These are phyloP conservation scores for Aspergillus coremiiformis DNA, from an alignment of 495 filamentous ascomycete genomes.

Conservation along the genomic window DNA sequence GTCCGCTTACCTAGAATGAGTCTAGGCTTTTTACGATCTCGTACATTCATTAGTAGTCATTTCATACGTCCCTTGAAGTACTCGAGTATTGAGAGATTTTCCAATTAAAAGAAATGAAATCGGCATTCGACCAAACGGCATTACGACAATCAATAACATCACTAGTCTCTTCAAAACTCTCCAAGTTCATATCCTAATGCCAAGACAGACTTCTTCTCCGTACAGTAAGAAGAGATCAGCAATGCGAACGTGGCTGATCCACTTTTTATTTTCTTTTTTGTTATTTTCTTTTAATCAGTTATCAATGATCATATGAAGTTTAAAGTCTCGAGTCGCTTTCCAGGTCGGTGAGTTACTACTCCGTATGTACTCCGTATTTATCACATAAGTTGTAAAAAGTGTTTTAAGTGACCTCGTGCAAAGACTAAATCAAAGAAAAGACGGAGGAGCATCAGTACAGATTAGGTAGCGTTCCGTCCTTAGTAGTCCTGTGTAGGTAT, in stretches of 20 bases:
- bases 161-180: not conserved
- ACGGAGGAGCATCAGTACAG: not conserved
- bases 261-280: not conserved
- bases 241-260: constrained; percentile 3
- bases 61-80: not conserved
- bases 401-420: not conserved
- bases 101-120: not conserved
- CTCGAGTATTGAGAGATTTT: not conserved
- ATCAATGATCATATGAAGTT: constrained; percentile 1
- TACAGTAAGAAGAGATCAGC: not conserved
- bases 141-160: not conserved
- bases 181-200: not conserved
- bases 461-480: not conserved
- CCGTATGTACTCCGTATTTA: not conserved
- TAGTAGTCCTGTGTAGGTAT: no score
- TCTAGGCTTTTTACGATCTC: no score
- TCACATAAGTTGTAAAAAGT: not conserved
- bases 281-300: not conserved
- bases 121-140: not conserved
- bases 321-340: not conserved
- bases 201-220: not conserved
- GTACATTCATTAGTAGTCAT: no score
- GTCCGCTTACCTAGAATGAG: not conserved
- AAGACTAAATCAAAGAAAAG: not conserved
- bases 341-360: no score